Evolutionary conservation across 805 yeast genomes (phyloP).

Genomic region (Lachancea dasiensis): DNA sequence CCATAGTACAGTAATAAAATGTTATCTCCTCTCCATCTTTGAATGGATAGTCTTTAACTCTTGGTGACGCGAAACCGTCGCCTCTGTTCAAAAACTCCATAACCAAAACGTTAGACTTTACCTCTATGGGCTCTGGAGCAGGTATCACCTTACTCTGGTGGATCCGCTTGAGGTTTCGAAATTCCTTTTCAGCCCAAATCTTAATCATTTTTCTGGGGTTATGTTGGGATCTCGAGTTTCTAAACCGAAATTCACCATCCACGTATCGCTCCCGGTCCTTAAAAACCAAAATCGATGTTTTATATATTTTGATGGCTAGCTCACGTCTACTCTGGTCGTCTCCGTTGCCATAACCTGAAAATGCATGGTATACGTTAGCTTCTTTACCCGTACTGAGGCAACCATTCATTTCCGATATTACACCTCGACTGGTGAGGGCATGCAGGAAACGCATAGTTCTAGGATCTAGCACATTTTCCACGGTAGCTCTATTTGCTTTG

Average conservation of each 20-base stretch:
- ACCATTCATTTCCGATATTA: slow-evolving; percentile 81
- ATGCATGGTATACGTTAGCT: slow-evolving; percentile 94
- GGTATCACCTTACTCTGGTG: slow-evolving; percentile 68
- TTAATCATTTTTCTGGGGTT: slow-evolving; percentile 97
- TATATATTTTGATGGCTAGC: slow-evolving; percentile 88
- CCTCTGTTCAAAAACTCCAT: slow-evolving; percentile 86
- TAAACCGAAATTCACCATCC: slow-evolving; percentile 89
- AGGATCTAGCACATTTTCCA: slow-evolving; percentile 94
- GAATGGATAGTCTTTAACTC: slow-evolving; percentile 77
- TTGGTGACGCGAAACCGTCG: slow-evolving; percentile 84
- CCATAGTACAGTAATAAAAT: slow-evolving; percentile 66
- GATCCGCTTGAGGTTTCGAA: slow-evolving; percentile 82
- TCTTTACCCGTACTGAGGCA: slow-evolving; percentile 96
- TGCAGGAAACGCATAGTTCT: slow-evolving; percentile 80
- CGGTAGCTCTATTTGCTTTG: slow-evolving; percentile 91
- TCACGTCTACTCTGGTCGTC: slow-evolving; percentile 41
- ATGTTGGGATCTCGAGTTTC: slow-evolving; percentile 77
- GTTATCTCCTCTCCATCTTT: slow-evolving; percentile 59
- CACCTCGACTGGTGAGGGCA: slow-evolving; percentile 76
- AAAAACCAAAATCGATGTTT: slow-evolving; percentile 94
- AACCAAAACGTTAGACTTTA: slow-evolving; percentile 83
- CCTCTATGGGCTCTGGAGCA: slow-evolving; percentile 88
- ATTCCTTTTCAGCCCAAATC: slow-evolving; percentile 98
- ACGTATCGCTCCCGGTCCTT: slow-evolving; percentile 95
- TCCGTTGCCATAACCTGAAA: slow-evolving; percentile 29